Evolutionary conservation across 164 flowering plant genomes (phyloP).

Genomic region (Magnolia changhungtana): DNA sequence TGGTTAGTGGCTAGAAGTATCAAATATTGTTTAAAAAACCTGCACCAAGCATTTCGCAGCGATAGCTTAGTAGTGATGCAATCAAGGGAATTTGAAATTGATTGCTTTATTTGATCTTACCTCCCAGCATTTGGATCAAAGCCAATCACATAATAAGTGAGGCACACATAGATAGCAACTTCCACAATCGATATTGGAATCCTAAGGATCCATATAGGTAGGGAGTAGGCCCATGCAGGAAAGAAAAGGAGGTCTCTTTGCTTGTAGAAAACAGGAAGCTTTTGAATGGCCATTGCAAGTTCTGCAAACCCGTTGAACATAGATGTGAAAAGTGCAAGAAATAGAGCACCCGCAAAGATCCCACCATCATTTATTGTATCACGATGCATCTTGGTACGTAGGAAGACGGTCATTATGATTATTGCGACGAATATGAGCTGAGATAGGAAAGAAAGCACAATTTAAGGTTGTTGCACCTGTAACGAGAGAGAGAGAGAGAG

Average conservation of each 20-base stretch:
- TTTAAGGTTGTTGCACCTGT: not conserved
- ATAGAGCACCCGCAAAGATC: slow-evolving; percentile 45
- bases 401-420: slow-evolving; percentile 44
- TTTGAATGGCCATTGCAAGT: slow-evolving; percentile 42
- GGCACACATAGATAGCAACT: slow-evolving; percentile 44
- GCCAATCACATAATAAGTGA: slow-evolving; percentile 56
- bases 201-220: slow-evolving; percentile 68
- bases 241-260: slow-evolving; percentile 74
- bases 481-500: not conserved
- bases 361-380: slow-evolving; percentile 33
- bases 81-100: not conserved
- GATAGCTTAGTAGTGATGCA: not conserved
- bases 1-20: slow-evolving; percentile 9
- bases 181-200: slow-evolving; percentile 55
- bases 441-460: slow-evolving; percentile 2
- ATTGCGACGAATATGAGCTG: slow-evolving; percentile 37
- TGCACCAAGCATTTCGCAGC: slow-evolving; percentile 5
- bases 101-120: slow-evolving; percentile 17
- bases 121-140: slow-evolving; percentile 49
- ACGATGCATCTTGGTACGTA: slow-evolving; percentile 41
- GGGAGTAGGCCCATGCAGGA: slow-evolving; percentile 79
- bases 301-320: slow-evolving; percentile 57
- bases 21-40: slow-evolving; percentile 15
- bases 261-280: slow-evolving; percentile 80
- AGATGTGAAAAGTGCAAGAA: slow-evolving; percentile 29